Base-by-base conservation (phyloP, 2,329 filamentous ascomycete species). In the Aspergillus caelatus region DNA sequence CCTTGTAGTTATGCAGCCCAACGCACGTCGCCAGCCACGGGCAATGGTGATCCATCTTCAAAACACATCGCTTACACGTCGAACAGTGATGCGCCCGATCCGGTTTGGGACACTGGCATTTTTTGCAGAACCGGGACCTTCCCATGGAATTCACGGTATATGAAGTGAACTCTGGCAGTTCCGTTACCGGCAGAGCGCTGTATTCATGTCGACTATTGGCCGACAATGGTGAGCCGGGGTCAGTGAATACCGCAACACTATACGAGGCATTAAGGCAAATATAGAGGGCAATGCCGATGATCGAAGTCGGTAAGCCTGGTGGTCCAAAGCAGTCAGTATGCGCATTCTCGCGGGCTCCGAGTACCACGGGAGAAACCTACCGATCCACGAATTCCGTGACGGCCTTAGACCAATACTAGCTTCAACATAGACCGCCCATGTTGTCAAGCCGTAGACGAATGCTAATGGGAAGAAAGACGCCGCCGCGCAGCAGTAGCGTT, bases 21-120 rank as follows among this genome's bases (percentile, higher is more conserved):
- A 99, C 91, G 78, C 95, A 99, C 4, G 93, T 97, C 32, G 95
- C 94, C 57, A 99, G 85, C 95, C 95, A 99, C 19, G 95, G 95
- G 77, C 95, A 99, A 81, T 99, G 95, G 78, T 99, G 95, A 76
- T 99, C 95, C 95, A 99, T 99, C 84, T 99, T 99, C 77, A 99
- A 84, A 30, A 99, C 94, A 77, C 95, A 99, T 73, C 91, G 90
- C 70, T 90, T 88, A 80, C 95, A 99, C 4, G 93, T 96, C 12
- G 93, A 96, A 84, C 95, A 99, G 82, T 99, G 95, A 78, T 99
- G 95, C 36, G 94, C 89, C 65, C 95, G 92, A 80, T 99, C 95
- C 48, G 95, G 95, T 82, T 99, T 99, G 67, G 91, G 88, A 58
- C 90, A 90, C 81, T 96, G 92, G 79, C 95, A 99, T 81, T 99